A percentile compares a stretch with the other conserved stretches of the same genome.
Conservation (phyloP, 352 stramenopile species). For the Globisporangium emineosum region DNA sequence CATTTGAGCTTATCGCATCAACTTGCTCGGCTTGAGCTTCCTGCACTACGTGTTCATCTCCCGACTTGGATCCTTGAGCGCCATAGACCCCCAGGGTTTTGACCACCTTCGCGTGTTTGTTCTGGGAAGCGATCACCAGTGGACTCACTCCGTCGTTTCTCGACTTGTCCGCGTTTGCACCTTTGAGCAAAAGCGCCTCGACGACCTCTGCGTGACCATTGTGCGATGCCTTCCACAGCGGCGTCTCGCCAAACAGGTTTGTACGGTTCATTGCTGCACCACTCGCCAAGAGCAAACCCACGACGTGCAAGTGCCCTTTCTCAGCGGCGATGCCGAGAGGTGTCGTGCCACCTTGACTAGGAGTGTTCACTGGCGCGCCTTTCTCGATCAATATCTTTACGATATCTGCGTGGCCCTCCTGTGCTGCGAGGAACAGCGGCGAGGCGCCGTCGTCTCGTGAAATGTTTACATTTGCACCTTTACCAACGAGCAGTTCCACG, state of each 20-base stretch:
- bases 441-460: background rate
- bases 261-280: background rate
- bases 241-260: conserved; percentile 4
- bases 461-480: conserved; percentile 1
- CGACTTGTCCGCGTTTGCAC: background rate
- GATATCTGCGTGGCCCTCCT: conserved; percentile 4
- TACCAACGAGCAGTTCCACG: conserved; percentile 4
- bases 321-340: conserved; percentile 9
- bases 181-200: background rate
- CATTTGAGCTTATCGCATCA: background rate
- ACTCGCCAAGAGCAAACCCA: conserved; percentile 8
- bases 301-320: conserved; percentile 2
- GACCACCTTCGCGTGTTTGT: background rate
- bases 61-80: background rate
- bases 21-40: background rate
- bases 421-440: conserved; percentile 11
- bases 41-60: background rate
- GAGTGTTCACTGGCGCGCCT: conserved; percentile 4
- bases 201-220: conserved; percentile 11
- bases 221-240: conserved; percentile 15
- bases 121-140: background rate
- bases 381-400: background rate
- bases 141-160: background rate
- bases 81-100: conserved; percentile 1
- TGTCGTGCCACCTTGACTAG: conserved; percentile 6